Evolutionary conservation across 2,329 filamentous ascomycete genomes (phyloP).

Genomic region (Fusarium palustre): DNA sequence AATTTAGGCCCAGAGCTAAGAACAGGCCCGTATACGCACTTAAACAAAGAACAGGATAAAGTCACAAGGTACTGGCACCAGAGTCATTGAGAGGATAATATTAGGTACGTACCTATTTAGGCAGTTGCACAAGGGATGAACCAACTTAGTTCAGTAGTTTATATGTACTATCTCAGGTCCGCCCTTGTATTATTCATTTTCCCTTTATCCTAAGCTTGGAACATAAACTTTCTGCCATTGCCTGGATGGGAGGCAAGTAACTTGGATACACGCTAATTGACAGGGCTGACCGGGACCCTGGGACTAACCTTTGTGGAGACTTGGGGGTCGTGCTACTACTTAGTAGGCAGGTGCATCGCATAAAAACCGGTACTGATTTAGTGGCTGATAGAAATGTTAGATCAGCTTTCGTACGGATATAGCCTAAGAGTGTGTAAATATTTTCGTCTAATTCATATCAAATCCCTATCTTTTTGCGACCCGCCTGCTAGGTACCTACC

Average conservation of each 20-base stretch:
- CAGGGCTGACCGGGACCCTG: conserved; percentile 27
- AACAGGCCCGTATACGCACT: too few relatives aligned
- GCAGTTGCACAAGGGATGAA: neutral
- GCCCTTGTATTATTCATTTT: too few relatives aligned
- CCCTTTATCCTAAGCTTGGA: neutral
- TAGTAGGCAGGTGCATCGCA: too few relatives aligned
- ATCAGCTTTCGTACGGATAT: too few relatives aligned
- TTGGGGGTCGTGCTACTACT: too few relatives aligned
- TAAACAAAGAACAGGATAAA: neutral
- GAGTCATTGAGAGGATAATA: neutral
- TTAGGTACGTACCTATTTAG: neutral
- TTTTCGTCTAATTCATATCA: too few relatives aligned
- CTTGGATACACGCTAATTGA: conserved; percentile 14
- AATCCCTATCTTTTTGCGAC: too few relatives aligned
- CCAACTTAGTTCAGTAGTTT: neutral
- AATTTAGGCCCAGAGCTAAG: neutral
- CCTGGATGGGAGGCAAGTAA: neutral
- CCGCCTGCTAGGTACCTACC: too few relatives aligned
- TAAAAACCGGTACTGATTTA: too few relatives aligned
- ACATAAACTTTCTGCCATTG: neutral
- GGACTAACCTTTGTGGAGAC: neutral
- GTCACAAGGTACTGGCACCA: neutral
- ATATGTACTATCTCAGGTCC: neutral
- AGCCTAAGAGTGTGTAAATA: too few relatives aligned
- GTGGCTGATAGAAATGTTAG: too few relatives aligned